Evolutionary conservation across 164 flowering plant species (phyloP).

Genomic region (Tetrastigma voinierianum): DNA sequence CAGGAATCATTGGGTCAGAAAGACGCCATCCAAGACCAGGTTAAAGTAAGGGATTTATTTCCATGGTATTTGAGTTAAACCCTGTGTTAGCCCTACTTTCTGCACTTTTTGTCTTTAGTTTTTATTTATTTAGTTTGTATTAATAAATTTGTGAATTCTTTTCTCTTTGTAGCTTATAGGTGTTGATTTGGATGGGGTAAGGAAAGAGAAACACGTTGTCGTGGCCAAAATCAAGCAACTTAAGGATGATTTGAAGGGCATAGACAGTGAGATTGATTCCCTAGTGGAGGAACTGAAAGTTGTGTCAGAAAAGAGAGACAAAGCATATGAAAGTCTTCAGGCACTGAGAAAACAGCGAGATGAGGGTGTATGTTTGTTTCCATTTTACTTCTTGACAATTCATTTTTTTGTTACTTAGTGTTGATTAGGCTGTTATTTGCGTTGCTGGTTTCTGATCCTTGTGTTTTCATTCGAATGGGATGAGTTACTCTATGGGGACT

Average conservation of each 20-base stretch:
- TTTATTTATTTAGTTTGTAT: background rate
- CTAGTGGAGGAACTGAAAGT: slow-evolving; percentile 51
- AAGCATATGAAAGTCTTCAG: slow-evolving; percentile 40
- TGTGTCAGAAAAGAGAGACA: slow-evolving; percentile 50
- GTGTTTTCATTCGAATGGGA: background rate
- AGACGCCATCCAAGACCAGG: slow-evolving; percentile 79
- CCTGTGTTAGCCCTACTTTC: too few species aligned
- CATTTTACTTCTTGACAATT: slow-evolving; percentile 25
- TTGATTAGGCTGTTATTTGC: slow-evolving; percentile 1
- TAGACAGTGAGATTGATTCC: slow-evolving; percentile 46
- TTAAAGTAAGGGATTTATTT: slow-evolving; percentile 54
- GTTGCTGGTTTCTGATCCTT: background rate
- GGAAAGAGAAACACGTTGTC: slow-evolving; percentile 60
- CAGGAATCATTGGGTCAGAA: slow-evolving; percentile 74
- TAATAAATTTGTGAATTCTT: background rate
- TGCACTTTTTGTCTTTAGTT: background rate
- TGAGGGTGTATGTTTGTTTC: slow-evolving; percentile 49
- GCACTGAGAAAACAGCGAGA: slow-evolving; percentile 69
- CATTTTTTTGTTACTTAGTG: background rate
- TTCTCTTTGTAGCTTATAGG: slow-evolving; percentile 64
- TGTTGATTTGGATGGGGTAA: slow-evolving; percentile 57
- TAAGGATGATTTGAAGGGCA: slow-evolving; percentile 46
- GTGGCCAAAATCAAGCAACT: slow-evolving; percentile 48
- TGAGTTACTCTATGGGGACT: background rate
- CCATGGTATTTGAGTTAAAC: background rate